Evolutionary conservation across 495 filamentous ascomycete species (phyloP).

Genomic region (Margaritispora aquatica): DNA sequence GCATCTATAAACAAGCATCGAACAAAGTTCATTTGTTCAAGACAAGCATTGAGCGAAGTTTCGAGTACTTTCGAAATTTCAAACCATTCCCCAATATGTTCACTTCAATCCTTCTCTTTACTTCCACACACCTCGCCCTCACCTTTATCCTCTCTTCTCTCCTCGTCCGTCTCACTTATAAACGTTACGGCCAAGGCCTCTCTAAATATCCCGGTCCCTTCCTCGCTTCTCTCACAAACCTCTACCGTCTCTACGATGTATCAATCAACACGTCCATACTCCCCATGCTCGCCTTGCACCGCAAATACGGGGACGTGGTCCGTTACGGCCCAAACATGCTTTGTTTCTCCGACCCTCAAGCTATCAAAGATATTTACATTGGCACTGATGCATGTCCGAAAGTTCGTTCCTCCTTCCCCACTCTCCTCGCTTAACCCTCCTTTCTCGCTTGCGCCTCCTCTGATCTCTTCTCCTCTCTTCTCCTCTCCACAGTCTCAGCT

Average conservation of each 20-base stretch:
- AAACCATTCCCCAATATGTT: neutral
- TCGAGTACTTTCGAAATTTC: too few species aligned
- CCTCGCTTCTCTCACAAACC: constrained; percentile 1
- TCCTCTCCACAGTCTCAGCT: too few species aligned
- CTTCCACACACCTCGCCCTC: too few species aligned
- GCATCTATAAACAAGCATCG: too few species aligned
- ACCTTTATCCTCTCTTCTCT: neutral
- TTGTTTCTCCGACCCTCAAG: neutral
- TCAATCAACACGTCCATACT: too few species aligned
- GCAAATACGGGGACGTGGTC: constrained; percentile 2
- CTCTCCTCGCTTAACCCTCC: neutral
- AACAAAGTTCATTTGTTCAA: too few species aligned
- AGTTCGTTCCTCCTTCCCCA: neutral
- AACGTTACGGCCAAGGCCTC: neutral
- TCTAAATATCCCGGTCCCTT: neutral
- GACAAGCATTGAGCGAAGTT: too few species aligned
- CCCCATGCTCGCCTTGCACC: neutral
- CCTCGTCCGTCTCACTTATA: neutral
- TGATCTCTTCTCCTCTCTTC: too few species aligned
- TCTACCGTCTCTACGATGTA: neutral
- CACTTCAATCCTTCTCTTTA: too few species aligned
- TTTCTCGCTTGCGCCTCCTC: too few species aligned
- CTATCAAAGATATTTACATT: constrained; percentile 4
- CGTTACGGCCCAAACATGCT: neutral
- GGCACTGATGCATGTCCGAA: neutral